A percentile compares a stretch with the other conserved stretches of the same genome.
Evolutionary conservation across 208 protist genomes (phyloP).

Genomic region (Acanthamoeba healyi): DNA sequence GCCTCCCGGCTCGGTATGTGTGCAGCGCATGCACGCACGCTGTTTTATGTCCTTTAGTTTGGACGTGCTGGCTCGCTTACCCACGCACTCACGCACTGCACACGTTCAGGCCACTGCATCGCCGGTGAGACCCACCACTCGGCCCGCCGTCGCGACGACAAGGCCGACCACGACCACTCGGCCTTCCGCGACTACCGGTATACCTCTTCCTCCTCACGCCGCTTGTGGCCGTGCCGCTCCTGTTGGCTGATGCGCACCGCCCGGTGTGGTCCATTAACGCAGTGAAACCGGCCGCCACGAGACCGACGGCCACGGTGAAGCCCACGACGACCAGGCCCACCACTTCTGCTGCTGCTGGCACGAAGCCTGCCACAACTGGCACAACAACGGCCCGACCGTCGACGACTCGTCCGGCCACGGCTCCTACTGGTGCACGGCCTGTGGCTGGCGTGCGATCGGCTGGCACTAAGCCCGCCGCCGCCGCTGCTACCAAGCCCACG

Average conservation of each 20-base stretch:
- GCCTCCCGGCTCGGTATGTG: background rate
- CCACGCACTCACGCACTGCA: background rate
- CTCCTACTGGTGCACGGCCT: background rate
- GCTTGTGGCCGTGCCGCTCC: no score
- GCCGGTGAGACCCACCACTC: background rate
- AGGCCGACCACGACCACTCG: no score
- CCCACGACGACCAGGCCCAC: constrained; percentile 26
- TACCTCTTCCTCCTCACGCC: no score
- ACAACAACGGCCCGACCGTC: background rate
- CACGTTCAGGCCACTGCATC: background rate
- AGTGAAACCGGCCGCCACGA: background rate
- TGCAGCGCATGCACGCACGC: no score
- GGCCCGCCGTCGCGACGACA: background rate
- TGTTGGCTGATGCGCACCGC: no score
- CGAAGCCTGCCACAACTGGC: no score
- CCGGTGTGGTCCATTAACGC: no score
- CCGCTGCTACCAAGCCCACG: background rate
- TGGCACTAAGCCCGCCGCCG: background rate
- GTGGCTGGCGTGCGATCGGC: background rate
- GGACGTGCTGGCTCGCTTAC: background rate
- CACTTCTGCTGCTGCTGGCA: background rate
- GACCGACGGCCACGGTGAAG: background rate
- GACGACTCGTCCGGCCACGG: background rate
- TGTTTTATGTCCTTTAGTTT: no score
- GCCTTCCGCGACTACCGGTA: no score